Conservation (phyloP, 2,329 filamentous ascomycete species). For the Aspergillus sp. region DNA sequence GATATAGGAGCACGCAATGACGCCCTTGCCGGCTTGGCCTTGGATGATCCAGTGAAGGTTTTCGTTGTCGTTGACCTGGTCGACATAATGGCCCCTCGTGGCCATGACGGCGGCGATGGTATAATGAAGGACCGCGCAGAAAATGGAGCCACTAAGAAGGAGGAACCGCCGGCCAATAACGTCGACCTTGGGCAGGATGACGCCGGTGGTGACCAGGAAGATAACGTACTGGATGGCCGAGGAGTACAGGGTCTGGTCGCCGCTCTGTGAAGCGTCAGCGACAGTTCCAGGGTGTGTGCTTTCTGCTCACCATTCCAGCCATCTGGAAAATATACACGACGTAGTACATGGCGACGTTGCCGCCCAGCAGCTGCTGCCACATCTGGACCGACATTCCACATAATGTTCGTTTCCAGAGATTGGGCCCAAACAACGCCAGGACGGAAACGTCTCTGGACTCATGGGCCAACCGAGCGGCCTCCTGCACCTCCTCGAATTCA, state of each 20-base stretch:
- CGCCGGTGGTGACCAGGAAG: constrained; percentile 45
- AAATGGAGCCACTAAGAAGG: constrained; percentile 38
- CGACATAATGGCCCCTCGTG: constrained; percentile 37
- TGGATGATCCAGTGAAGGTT: constrained; percentile 40
- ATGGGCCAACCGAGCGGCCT: constrained; percentile 22
- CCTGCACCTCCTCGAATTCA: constrained; percentile 36
- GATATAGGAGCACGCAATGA: constrained; percentile 57
- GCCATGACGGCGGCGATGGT: constrained; percentile 47
- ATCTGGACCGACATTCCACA: constrained; percentile 47
- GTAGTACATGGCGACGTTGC: constrained; percentile 52
- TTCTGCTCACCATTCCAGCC: constrained; percentile 40
- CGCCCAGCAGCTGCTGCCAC: constrained; percentile 49
- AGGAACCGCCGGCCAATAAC: constrained; percentile 41
- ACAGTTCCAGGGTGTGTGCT: not conserved
- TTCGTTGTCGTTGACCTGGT: constrained; percentile 39
- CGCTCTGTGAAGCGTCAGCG: constrained; percentile 16
- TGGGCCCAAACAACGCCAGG: constrained; percentile 37
- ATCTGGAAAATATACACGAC: constrained; percentile 54
- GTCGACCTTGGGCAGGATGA: constrained; percentile 43
- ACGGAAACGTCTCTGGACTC: constrained; percentile 26
- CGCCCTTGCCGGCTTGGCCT: constrained; percentile 44
- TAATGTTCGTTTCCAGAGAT: constrained; percentile 44
- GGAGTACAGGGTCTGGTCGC: constrained; percentile 39
- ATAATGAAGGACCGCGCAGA: constrained; percentile 43
- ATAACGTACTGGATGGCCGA: constrained; percentile 51